phyloP scores from a whole-genome alignment of 345 rosid genomes.

The Populus deltoides region DNA sequence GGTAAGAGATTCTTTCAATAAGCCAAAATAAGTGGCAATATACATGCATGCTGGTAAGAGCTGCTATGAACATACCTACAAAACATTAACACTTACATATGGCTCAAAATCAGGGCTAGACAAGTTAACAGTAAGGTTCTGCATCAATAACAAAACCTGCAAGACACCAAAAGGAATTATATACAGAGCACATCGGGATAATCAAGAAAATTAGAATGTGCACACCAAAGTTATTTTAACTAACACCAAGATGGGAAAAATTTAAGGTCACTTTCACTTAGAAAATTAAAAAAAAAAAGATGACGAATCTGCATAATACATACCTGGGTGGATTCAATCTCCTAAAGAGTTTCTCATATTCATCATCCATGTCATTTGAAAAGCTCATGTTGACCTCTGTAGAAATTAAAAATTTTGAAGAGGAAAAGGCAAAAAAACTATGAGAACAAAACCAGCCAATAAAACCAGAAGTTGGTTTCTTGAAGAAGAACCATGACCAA shows the following conservation, averaged over 20 bases:
- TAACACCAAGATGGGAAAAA: too few relatives aligned
- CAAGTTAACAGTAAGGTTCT: conserved; percentile 81
- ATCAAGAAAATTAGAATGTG: not conserved
- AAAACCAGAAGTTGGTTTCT: conserved; percentile 8
- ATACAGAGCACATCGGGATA: not conserved
- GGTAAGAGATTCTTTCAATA: not conserved
- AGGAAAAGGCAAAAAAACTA: not conserved
- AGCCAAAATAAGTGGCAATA: too few relatives aligned
- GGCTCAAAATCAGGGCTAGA: conserved; percentile 82
- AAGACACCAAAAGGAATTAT: conserved; percentile 20
- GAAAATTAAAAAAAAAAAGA: conserved; percentile 13
- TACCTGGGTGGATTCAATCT: conserved; percentile 97
- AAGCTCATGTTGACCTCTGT: conserved; percentile 64
- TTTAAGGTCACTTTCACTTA: not conserved
- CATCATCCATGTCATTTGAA: conserved; percentile 74
- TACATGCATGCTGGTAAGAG: not conserved
- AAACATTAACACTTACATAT: conserved; percentile 50
- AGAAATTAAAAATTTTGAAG: conserved; percentile 3
- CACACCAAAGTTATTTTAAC: not conserved
- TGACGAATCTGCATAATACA: not conserved
- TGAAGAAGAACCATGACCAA: conserved; percentile 24
- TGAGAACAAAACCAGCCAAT: conserved; percentile 12
- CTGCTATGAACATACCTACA: not conserved
- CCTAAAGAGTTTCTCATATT: conserved; percentile 76
- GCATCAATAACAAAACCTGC: conserved; percentile 87